Evolutionary conservation across 768 basidiomycete species (phyloP), one percentile per base, ranked within the genome.

Genomic region (Kwoniella botswanensis): DNA sequence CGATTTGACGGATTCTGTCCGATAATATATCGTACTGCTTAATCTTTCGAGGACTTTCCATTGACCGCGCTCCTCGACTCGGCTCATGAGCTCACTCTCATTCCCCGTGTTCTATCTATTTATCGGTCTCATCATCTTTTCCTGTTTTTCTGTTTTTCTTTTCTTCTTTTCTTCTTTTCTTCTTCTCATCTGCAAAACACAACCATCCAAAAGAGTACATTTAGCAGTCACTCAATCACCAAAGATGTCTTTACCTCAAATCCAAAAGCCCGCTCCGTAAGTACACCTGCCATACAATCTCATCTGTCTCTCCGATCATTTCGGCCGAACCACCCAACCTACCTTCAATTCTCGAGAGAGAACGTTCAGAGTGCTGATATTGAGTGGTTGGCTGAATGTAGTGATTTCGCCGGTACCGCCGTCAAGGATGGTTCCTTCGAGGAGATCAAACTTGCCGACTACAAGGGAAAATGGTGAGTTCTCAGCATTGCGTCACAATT

Each of bases 211-310:
- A 68, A 35, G 35, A 35, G 6, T 35, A 35, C 35, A 35, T 35
- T 9, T 35, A 35, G 6, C 35, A 35, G 35, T 35, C 6, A 7
- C 35, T 7, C 6, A 35, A 35, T 4, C 44, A 61, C 15, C 46
- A 58, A 57, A 44, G n/a, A 78, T 74, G 74, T 76, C 74, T 67
- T 66, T 70, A 21, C 63, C 77, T 64, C 72, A 74, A 65, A 78
- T 96, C 77, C 93, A 94, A 86, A 90, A 89, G 75, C 91, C 93
- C 63, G 93, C 94, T 59, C 94, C 94, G 77, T 78, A 62, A 76
- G 77, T 75, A 26, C 26, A 21, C 6, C 54, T 54, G 15, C 11
- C 13, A 11, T 11, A 58, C 10, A 15, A 12, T 17, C 6, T 15
- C 12, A 35, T 6, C 24, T 24, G 26, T 4, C 15, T 13, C 35